Percentiles rank a stretch among this genome's conserved stretches.
phyloP scores from a whole-genome alignment of 306 rosid species.

The Pyrus pyrifolia region DNA sequence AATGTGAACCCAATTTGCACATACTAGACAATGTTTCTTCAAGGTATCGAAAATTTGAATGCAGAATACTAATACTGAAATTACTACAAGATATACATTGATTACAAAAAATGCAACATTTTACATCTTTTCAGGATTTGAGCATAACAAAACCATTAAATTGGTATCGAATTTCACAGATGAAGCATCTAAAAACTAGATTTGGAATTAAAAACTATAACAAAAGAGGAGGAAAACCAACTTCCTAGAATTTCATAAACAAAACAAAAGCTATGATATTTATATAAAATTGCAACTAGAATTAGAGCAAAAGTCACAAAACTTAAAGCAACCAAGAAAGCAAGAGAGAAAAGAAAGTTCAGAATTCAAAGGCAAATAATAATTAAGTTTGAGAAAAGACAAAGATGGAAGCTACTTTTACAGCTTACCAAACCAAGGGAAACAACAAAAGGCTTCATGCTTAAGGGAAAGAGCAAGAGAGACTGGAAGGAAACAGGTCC shows the following conservation, averaged over 20 bases:
- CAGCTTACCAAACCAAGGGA: constrained; percentile 57
- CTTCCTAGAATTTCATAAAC: not conserved
- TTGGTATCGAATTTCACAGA: constrained; percentile 8
- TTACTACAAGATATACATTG: constrained; percentile 6
- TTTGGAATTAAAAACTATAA: constrained; percentile 7
- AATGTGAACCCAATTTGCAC: constrained; percentile 16
- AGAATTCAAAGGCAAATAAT: constrained; percentile 27
- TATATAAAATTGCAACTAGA: not conserved
- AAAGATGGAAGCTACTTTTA: constrained; percentile 43
- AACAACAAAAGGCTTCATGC: constrained; percentile 40
- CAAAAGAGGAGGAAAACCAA: constrained; percentile 14
- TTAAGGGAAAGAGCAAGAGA: constrained; percentile 49
- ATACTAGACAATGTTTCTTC: constrained; percentile 16
- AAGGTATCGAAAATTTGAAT: not conserved
- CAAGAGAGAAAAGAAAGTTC: constrained; percentile 19
- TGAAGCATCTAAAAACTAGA: constrained; percentile 4
- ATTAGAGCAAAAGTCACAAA: constrained; percentile 20
- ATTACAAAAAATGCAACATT: constrained; percentile 5
- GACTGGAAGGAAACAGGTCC: constrained; percentile 38
- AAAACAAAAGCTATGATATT: not conserved
- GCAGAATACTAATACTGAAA: not conserved
- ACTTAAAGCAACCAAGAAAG: constrained; percentile 20
- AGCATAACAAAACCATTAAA: not conserved
- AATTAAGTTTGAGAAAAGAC: constrained; percentile 28
- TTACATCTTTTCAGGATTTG: constrained; percentile 8